These are phyloP conservation scores for Narthecium ossifragum DNA, from an alignment of 106 monocot species.

Conservation along the genomic window DNA sequence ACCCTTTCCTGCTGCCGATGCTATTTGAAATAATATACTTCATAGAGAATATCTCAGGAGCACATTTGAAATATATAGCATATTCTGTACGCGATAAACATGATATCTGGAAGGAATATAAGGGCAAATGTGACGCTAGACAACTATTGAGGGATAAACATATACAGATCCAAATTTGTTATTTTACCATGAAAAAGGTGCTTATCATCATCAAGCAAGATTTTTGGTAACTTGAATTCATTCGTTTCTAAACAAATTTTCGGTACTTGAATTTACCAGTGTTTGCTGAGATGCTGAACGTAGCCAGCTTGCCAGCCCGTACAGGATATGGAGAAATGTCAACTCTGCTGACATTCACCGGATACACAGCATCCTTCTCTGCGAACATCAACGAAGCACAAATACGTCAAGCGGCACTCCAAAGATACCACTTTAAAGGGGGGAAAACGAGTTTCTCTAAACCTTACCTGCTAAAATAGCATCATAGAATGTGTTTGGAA, in stretches of 20 bases:
- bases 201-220: not conserved
- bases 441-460: not conserved
- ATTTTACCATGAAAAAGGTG: not conserved
- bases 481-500: not conserved
- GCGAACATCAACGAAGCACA: not conserved
- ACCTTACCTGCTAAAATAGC: not conserved
- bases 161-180: not conserved
- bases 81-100: no score
- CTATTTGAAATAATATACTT: no score
- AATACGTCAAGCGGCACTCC: no score
- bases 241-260: no score
- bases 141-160: not conserved
- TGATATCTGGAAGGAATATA: not conserved
- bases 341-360: constrained; percentile 18
- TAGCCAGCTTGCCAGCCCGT: constrained; percentile 18
- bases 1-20: no score
- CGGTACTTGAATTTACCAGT: no score
- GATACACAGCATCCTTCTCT: constrained; percentile 21
- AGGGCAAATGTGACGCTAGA: not conserved
- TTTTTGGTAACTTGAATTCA: no score
- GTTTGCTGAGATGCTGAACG: constrained; percentile 32
- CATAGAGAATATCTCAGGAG: no score
- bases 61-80: no score
- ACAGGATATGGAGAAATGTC: constrained; percentile 30
- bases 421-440: not conserved